Evolutionary conservation across 2,329 filamentous ascomycete species (phyloP).

Genomic region (Calonectria fujianensis): DNA sequence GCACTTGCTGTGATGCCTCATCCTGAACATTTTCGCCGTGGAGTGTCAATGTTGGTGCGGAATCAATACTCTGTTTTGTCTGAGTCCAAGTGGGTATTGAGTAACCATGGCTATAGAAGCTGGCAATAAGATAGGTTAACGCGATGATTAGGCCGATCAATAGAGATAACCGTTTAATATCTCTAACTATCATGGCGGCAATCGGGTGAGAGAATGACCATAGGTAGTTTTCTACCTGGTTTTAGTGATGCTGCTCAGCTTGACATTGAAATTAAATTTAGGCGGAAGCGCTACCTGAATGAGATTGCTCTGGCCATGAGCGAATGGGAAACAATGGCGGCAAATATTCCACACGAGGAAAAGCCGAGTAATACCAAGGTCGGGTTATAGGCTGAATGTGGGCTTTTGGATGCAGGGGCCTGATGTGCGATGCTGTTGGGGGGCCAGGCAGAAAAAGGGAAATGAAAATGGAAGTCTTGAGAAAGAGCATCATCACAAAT

Average conservation of each 20-base stretch:
- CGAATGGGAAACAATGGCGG: background rate
- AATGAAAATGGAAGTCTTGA: background rate
- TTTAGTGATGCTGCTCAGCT: background rate
- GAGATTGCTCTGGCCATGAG: background rate
- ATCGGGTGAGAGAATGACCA: background rate
- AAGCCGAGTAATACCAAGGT: background rate
- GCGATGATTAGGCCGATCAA: slow-evolving; percentile 56
- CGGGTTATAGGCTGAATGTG: background rate
- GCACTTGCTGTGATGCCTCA: background rate
- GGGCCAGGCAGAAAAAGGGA: background rate
- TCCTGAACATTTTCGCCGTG: slow-evolving; percentile 13
- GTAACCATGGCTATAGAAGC: slow-evolving; percentile 42
- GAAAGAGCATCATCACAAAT: background rate
- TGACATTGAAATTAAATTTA: background rate
- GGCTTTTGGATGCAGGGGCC: background rate
- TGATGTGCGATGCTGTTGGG: background rate
- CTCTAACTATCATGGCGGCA: slow-evolving; percentile 58
- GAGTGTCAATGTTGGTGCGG: slow-evolving; percentile 28
- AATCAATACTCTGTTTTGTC: slow-evolving; percentile 38
- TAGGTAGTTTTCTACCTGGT: background rate
- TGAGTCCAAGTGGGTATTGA: slow-evolving; percentile 25
- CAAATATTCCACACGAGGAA: background rate
- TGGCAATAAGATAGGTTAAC: slow-evolving; percentile 56
- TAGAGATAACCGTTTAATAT: slow-evolving; percentile 58
- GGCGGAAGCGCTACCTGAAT: background rate